Conservation (phyloP, 169 alveolate species). For the Theileria orientalis region DNA sequence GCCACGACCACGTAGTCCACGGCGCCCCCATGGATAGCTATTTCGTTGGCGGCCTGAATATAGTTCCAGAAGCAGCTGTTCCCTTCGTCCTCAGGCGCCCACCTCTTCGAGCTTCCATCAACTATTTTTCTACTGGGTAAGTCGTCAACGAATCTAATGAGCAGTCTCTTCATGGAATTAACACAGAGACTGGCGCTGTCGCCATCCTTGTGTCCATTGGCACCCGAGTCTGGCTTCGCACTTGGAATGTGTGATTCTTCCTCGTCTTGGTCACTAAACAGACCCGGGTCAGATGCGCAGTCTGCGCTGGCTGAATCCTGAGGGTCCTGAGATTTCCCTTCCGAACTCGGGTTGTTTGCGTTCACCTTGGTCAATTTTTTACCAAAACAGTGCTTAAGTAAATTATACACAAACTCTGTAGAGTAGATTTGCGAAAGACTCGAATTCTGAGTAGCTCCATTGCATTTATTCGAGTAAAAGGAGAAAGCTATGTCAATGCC, state of each 20-base stretch:
- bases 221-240: not conserved
- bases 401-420: not conserved
- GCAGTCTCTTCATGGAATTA: slow-evolving; percentile 23
- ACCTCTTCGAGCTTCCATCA: not conserved
- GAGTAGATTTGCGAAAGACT: not conserved
- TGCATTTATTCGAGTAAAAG: not conserved
- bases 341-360: not conserved
- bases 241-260: no score
- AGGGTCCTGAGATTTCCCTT: not conserved
- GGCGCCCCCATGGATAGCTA: slow-evolving; percentile 11
- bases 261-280: not conserved
- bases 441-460: no score
- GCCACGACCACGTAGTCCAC: slow-evolving; percentile 34
- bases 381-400: not conserved
- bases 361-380: not conserved
- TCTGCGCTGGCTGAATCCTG: not conserved
- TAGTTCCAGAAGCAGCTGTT: slow-evolving; percentile 34
- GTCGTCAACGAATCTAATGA: slow-evolving; percentile 48
- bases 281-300: not conserved
- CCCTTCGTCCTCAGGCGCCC: no score
- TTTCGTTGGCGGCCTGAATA: slow-evolving; percentile 45
- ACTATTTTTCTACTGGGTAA: not conserved
- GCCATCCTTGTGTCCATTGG: not conserved
- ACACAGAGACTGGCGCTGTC: no score
- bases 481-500: not conserved